Base-by-base conservation (phyloP, 495 filamentous ascomycete species). In the Beverwykella pulmonaria region DNA sequence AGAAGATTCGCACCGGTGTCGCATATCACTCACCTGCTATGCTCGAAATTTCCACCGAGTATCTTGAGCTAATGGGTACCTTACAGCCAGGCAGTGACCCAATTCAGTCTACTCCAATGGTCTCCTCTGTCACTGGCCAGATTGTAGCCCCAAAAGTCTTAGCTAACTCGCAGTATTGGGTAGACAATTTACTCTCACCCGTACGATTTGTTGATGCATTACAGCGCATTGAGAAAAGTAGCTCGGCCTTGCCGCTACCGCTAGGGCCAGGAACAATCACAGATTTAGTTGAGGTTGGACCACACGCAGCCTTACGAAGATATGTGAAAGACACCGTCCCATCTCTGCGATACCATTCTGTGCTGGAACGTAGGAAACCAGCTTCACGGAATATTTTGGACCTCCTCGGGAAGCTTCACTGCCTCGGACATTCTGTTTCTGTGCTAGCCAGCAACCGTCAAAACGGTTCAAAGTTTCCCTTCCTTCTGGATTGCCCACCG, bases 291-390 rank as follows among this genome's bases (percentile, higher is more conserved):
- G 84, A 87, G 63, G 71, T 87, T 10, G 89, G 89, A 0, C 87
- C 89, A 19, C 88, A 90, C 63, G 75, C 81, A 9, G 84, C 87
- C 0, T 77, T 92, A 0, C 78, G 83, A 53, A 10, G 29, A 9
- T 6, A 2, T 23, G n/a, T 34, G 15, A 23, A 17, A 6, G n/a
- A 41, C 1, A 25, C 30, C 12, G 19, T 39, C 3, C 17, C 20
- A 4, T 34, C 32, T 5, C 32, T 34, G 6, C 5, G 32, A 5
- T 58, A 58, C 25, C 7, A 6, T 22, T 58, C 54, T 8, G 34
- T 26, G 17, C 32, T 58, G 15, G 8, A 8, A 1, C 29, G 36
- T 2, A 10, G 15, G 6, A 10, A 41, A 22, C 25, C 32, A 1
- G 30, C 54, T 9, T 1, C 25, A 10, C 1, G n/a, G 3, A 58